Percentiles rank a stretch among this genome's conserved stretches.
Evolutionary conservation across 768 basidiomycete species (phyloP).

Genomic region (Podaxis rugospora): DNA sequence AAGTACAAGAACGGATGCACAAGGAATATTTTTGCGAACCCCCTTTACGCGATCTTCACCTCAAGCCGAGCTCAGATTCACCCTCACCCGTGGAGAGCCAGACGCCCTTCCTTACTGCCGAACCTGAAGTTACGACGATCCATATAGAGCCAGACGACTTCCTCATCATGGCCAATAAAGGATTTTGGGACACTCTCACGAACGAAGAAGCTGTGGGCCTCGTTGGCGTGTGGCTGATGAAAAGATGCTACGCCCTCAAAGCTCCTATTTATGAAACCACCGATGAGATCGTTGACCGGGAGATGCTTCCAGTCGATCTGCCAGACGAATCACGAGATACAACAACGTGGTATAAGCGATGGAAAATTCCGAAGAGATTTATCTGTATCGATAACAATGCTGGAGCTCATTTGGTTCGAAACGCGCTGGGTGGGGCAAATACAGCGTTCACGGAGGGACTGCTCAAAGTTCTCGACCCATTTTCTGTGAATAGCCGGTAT

Average conservation of each 20-base stretch:
- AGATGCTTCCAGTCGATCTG: conserved; percentile 22
- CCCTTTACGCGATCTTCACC: conserved; percentile 18
- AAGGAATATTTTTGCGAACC: conserved; percentile 34
- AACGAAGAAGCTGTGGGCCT: conserved; percentile 53
- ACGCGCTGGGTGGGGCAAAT: conserved; percentile 47
- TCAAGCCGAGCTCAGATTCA: conserved; percentile 14
- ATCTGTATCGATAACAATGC: conserved; percentile 37
- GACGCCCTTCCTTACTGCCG: conserved; percentile 47
- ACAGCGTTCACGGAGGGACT: conserved; percentile 33
- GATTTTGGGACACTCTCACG: conserved; percentile 50
- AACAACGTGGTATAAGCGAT: conserved; percentile 31
- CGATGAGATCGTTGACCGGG: conserved; percentile 17
- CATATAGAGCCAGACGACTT: conserved; percentile 44
- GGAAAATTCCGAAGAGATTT: conserved; percentile 35
- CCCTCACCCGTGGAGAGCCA: conserved; percentile 18
- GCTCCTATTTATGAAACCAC: neutral
- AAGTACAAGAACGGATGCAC: conserved; percentile 31
- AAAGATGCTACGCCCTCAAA: conserved; percentile 2
- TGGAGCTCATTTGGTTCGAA: conserved; percentile 42
- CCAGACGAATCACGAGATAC: conserved; percentile 18
- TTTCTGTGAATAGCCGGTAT: conserved; percentile 1
- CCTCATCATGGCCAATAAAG: conserved; percentile 48
- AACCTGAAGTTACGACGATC: conserved; percentile 44
- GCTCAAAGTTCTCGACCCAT: conserved; percentile 16
- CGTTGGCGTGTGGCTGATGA: conserved; percentile 41